Base-by-base conservation (phyloP, 768 basidiomycete species). In the Russula brevipes region DNA sequence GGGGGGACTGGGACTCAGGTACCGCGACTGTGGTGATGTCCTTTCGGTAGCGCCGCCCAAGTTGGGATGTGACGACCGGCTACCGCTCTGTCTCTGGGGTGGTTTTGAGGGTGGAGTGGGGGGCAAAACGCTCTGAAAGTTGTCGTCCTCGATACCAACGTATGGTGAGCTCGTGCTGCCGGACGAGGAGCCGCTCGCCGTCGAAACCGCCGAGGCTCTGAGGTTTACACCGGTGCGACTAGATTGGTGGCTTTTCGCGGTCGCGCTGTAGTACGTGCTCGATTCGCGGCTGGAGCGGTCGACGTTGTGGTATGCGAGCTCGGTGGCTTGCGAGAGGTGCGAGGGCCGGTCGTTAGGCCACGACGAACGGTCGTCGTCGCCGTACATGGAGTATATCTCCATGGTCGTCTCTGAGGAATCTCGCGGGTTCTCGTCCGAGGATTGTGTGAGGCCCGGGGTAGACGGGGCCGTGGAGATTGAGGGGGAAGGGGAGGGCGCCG, bases 381-480 rank as follows among this genome's bases (percentile, higher is more conserved):
- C 84, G 72, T 93, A 93, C 90, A 91, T 91, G 54, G 88, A 90
- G 73, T 91, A 93, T 60, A 93, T 92, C 71, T 87, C 84, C 71
- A 92, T 88, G 12, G 89, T 84, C 54, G 87, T 84, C 69, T 89
- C 89, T 12, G 87, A 84, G 0, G 87, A 85, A 60, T 76, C 77
- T 61, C 85, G 81, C 19, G 79, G 80, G 68, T 76, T 76, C 55
- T 77, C 77, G 24, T 66, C 66, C 9, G 72, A 69, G 54, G 72
- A 74, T 51, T 69, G 69, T 58, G 70, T 73, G 71, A 74, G 75
- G 65, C 72, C 78, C 65, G 78, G 76, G 49, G 74, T 68, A 47
- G 77, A 63, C 24, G 61, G 67, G 3, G 47, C 52, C 9, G 67
- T 63, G 45, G 57, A 60, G 19, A 57, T 14, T 35, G 67, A 68